A percentile compares a stretch with the other conserved stretches of the same genome.
phyloP scores from a whole-genome alignment of 2,329 filamentous ascomycete genomes.

The Venturia oleaginea region DNA sequence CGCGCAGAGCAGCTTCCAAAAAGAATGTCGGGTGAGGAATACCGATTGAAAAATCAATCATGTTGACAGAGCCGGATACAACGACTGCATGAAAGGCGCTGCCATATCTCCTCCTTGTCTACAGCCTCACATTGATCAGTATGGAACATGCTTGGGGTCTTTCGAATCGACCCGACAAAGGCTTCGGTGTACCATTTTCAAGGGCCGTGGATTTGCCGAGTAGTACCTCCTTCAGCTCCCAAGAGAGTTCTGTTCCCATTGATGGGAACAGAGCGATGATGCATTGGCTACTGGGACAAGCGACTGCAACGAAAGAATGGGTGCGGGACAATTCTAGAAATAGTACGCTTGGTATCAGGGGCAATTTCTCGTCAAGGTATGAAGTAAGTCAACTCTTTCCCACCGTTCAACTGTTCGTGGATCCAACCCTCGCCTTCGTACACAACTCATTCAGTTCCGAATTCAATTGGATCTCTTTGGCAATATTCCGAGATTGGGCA shows the following conservation, averaged over 20 bases:
- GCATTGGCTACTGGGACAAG: slow-evolving; percentile 24
- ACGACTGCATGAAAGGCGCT: slow-evolving; percentile 17
- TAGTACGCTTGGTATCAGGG: not conserved
- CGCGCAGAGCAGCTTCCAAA: slow-evolving; percentile 12
- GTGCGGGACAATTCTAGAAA: not conserved
- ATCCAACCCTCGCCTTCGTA: too few species aligned
- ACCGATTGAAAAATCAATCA: not conserved
- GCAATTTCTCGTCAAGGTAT: not conserved
- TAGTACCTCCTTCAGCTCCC: slow-evolving; percentile 25
- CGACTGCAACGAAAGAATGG: slow-evolving; percentile 7
- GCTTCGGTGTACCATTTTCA: slow-evolving; percentile 23
- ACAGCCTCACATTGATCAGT: slow-evolving; percentile 23
- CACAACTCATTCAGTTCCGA: too few species aligned
- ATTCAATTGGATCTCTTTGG: too few species aligned
- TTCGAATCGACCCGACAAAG: slow-evolving; percentile 21
- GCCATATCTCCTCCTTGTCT: slow-evolving; percentile 25
- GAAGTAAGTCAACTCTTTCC: not conserved
- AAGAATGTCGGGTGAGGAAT: slow-evolving; percentile 11
- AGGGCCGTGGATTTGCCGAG: slow-evolving; percentile 22
- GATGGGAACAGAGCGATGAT: slow-evolving; percentile 23
- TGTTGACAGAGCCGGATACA: not conserved
- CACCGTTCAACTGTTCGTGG: not conserved
- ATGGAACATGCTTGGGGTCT: slow-evolving; percentile 24
- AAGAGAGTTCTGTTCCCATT: slow-evolving; percentile 24
- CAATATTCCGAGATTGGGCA: too few species aligned